Percentiles rank a stretch among this genome's conserved stretches.
Evolutionary conservation across 805 yeast species (phyloP).

Genomic region (Metschnikowia baotianmanensis): DNA sequence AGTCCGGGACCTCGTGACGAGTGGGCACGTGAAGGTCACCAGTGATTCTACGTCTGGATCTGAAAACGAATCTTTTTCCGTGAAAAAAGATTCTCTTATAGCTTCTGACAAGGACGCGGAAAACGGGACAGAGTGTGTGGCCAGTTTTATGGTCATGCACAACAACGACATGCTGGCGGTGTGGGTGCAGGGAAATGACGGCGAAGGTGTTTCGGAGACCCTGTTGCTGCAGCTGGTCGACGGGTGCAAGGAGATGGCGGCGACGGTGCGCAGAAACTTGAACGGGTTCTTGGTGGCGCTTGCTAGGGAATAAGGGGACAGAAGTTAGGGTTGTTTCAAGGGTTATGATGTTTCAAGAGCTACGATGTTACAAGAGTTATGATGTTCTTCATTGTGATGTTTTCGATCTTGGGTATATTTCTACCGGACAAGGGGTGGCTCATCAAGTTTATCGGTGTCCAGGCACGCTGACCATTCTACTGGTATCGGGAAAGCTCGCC

Average conservation of each 20-base stretch:
- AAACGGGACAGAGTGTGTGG: conserved; percentile 24
- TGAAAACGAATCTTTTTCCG: too few species aligned
- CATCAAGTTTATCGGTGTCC: too few species aligned
- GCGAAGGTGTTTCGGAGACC: conserved; percentile 24
- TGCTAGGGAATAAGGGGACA: conserved; percentile 6
- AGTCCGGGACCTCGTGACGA: conserved; percentile 69
- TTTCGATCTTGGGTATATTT: background rate
- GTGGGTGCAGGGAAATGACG: conserved; percentile 41
- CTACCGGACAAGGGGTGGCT: too few species aligned
- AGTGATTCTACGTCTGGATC: conserved; percentile 10
- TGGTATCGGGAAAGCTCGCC: too few species aligned
- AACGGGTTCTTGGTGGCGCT: conserved; percentile 40
- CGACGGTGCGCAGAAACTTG: conserved; percentile 41
- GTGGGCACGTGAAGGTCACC: conserved; percentile 46
- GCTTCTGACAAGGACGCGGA: conserved; percentile 3
- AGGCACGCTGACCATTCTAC: too few species aligned
- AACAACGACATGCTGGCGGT: conserved; percentile 59
- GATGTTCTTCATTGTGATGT: background rate
- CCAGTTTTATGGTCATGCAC: conserved; percentile 54
- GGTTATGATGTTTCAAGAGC: too few species aligned
- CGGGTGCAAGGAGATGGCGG: conserved; percentile 46
- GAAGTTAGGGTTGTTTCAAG: background rate
- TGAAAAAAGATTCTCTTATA: conserved; percentile 13
- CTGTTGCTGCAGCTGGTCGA: conserved; percentile 30
- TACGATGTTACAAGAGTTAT: background rate